phyloP scores from a whole-genome alignment of 176 grass and related monocot species.

The Cocos nucifera region DNA sequence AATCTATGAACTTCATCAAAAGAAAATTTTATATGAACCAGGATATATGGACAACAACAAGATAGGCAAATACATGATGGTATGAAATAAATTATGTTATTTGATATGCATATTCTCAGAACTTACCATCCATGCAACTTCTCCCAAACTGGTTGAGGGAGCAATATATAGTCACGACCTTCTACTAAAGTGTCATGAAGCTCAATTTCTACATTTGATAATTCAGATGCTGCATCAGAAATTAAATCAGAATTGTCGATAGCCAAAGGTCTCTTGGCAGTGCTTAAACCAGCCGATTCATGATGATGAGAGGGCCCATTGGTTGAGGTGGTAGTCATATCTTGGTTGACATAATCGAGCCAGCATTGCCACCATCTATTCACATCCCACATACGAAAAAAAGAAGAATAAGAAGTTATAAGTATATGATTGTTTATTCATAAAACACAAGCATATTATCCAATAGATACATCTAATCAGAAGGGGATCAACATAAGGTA shows the following conservation, averaged over 20 bases:
- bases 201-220: conserved; percentile 82
- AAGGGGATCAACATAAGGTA: too few species aligned
- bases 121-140: conserved; percentile 83
- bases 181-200: conserved; percentile 90
- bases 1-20: too few species aligned
- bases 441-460: not conserved
- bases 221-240: conserved; percentile 61
- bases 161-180: conserved; percentile 93
- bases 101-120: not conserved
- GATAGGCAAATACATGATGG: too few species aligned
- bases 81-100: too few species aligned
- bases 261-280: conserved; percentile 54
- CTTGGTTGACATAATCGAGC: conserved; percentile 95
- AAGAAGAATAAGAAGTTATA: conserved; percentile 15
- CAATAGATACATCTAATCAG: too few species aligned
- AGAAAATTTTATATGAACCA: too few species aligned
- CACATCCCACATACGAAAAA: not conserved
- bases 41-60: too few species aligned
- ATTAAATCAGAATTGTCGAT: conserved; percentile 95
- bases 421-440: not conserved
- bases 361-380: conserved; percentile 99
- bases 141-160: conserved; percentile 88
- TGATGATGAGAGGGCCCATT: conserved; percentile 58
- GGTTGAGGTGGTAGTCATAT: conserved; percentile 44
- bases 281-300: conserved; percentile 36